These are phyloP conservation scores for Gyromitra esculenta DNA, from an alignment of 2,329 filamentous ascomycete genomes.

Conservation along the genomic window DNA sequence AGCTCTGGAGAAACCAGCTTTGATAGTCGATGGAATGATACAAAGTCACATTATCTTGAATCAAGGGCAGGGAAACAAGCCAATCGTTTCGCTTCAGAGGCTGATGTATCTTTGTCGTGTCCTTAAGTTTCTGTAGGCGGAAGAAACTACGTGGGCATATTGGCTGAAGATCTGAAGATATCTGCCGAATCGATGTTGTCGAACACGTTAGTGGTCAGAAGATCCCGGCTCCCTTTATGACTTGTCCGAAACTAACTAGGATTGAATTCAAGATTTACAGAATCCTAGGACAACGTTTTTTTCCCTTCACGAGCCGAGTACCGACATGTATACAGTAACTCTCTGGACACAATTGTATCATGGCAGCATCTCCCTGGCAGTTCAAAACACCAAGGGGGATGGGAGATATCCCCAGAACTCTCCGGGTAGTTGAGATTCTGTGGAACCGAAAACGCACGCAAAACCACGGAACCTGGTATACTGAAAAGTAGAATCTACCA, in stretches of 20 bases:
- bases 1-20: neutral
- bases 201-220: slow-evolving; percentile 1
- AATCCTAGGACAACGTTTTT: neutral
- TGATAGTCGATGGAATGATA: neutral
- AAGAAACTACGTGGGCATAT: neutral
- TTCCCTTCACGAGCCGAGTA: neutral
- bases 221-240: neutral
- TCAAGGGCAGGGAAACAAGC: neutral
- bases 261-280: neutral
- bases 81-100: neutral
- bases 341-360: neutral
- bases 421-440: neutral
- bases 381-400: neutral
- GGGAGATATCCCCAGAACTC: neutral
- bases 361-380: neutral
- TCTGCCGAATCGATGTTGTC: neutral
- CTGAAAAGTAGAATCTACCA: neutral
- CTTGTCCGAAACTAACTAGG: slow-evolving; percentile 1
- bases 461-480: neutral
- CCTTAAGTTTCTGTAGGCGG: neutral
- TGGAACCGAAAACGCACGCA: neutral
- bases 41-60: neutral
- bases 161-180: neutral
- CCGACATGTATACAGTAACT: neutral
- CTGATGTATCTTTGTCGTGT: neutral